Percentiles rank a stretch among this genome's conserved stretches.
Evolutionary conservation across 1,139 yeast species (phyloP).

Genomic region (Kodamaea ohmeri): DNA sequence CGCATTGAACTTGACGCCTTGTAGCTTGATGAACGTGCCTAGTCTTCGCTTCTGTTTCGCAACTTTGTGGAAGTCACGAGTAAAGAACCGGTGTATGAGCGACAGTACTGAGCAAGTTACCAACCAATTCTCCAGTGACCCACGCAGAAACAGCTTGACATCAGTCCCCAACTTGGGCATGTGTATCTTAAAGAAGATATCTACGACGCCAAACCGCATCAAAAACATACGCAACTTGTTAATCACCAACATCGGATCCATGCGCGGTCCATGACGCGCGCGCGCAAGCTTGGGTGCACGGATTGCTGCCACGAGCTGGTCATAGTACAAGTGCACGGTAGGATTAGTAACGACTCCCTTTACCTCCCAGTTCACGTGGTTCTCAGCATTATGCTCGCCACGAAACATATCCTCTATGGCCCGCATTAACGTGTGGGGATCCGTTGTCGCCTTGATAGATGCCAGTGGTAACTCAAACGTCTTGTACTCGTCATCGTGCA

Average conservation of each 20-base stretch:
- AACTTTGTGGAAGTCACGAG: constrained; percentile 21
- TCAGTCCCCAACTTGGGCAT: constrained; percentile 28
- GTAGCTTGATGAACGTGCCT: constrained; percentile 27
- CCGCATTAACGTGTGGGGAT: constrained; percentile 14
- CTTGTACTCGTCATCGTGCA: constrained; percentile 30
- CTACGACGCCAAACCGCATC: constrained; percentile 32
- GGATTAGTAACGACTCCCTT: constrained; percentile 30
- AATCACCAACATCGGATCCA: constrained; percentile 11
- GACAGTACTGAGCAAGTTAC: constrained; percentile 26
- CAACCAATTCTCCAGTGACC: constrained; percentile 28
- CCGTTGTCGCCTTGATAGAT: constrained; percentile 19
- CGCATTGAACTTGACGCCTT: constrained; percentile 31
- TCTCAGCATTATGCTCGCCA: constrained; percentile 11
- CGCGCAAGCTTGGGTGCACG: no score
- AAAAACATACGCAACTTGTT: constrained; percentile 21
- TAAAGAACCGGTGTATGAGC: constrained; percentile 28
- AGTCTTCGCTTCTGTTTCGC: constrained; percentile 14
- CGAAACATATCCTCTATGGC: constrained; percentile 15
- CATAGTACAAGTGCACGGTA: constrained; percentile 37
- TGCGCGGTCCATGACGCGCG: no score
- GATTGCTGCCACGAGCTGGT: constrained; percentile 28
- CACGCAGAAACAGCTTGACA: constrained; percentile 25
- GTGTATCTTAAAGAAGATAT: constrained; percentile 30
- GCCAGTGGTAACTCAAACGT: constrained; percentile 41
- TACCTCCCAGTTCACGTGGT: constrained; percentile 15